phyloP scores from a whole-genome alignment of 1,284 basidiomycete species.

The Clitocybe nebularis region DNA sequence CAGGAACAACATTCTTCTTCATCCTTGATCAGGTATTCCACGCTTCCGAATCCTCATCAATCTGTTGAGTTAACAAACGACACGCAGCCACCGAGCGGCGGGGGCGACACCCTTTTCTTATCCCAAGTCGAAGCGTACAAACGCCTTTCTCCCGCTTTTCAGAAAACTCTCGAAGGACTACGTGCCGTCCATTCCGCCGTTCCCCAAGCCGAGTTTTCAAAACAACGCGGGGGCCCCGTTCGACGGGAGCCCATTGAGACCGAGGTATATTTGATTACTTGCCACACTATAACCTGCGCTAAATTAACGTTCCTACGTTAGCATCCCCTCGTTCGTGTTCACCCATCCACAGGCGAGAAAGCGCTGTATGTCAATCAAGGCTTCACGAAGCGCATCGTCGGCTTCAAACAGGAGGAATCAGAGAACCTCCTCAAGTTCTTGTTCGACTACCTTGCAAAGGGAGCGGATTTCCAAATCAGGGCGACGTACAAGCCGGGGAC shows the following conservation, averaged over 20 bases:
- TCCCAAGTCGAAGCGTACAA: slow-evolving; percentile 63
- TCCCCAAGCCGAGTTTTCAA: slow-evolving; percentile 63
- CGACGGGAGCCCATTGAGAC: slow-evolving; percentile 70
- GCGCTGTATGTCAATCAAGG: slow-evolving; percentile 70
- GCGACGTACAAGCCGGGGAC: slow-evolving; percentile 70
- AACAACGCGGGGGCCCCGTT: slow-evolving; percentile 60
- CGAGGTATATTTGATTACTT: too few species aligned
- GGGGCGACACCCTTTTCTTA: slow-evolving; percentile 32
- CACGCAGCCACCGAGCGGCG: slow-evolving; percentile 44
- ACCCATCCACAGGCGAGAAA: slow-evolving; percentile 83
- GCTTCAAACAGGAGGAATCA: slow-evolving; percentile 76
- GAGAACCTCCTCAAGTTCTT: slow-evolving; percentile 69
- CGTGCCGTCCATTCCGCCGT: slow-evolving; percentile 65
- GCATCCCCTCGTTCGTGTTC: slow-evolving; percentile 69
- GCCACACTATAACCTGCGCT: too few species aligned
- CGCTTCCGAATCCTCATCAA: slow-evolving; percentile 44
- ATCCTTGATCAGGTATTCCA: slow-evolving; percentile 65
- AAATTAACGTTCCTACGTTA: too few species aligned
- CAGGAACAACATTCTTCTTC: slow-evolving; percentile 67
- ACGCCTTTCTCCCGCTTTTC: slow-evolving; percentile 62
- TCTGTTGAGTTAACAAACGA: too few species aligned
- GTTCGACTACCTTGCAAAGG: slow-evolving; percentile 66
- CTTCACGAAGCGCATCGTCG: slow-evolving; percentile 70
- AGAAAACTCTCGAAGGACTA: slow-evolving; percentile 64
- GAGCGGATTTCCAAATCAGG: slow-evolving; percentile 68